Evolutionary conservation across 2,329 filamentous ascomycete species (phyloP), one percentile per base, ranked within the genome.

Genomic region (Colletotrichum orchidophilum): DNA sequence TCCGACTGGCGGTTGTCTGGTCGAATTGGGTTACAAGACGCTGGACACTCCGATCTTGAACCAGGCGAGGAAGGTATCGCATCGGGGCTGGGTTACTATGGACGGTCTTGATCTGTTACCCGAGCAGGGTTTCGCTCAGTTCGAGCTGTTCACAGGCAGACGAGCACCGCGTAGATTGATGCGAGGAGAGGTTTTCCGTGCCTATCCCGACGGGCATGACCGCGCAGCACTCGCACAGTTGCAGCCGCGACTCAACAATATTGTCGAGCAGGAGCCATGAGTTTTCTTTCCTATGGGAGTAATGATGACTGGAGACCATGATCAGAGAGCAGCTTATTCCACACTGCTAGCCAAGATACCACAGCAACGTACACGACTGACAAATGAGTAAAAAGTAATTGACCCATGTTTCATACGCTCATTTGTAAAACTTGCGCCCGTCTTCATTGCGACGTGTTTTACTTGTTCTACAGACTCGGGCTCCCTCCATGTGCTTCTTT

Each of bases 111-210:
- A 95, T 75, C 86, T 95, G 57, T 80, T 96, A 15, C 92, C 92
- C 0, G 93, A 95, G 78, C 93, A 95, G 77, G 93, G 92, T 0
- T 93, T 93, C 80, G 93, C 93, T 1, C 93, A 95, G 76, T 96
- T 95, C 76, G 93, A 96, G 80, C 81, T 95, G 2, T 94, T 95
- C 78, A 95, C 93, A 0, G 93, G 93, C 0, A 85, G 91, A 61
- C 87, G 91, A 75, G 91, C 92, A 11, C 92, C 92, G 8, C 87
- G 93, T 29, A 83, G 89, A 54, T 80, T 93, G 46, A 95, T 96
- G 93, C 87, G 92, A 72, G 84, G 88, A 52, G 90, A 91, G 75
- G 90, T 92, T 13, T 81, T 87, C 67, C 78, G 79, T 61, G 81
- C 85, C 1, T 86, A 86, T 64, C 81, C 81, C 0, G 81, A 81